Conservation (phyloP, 495 filamentous ascomycete species). For the Glonium stellatum region DNA sequence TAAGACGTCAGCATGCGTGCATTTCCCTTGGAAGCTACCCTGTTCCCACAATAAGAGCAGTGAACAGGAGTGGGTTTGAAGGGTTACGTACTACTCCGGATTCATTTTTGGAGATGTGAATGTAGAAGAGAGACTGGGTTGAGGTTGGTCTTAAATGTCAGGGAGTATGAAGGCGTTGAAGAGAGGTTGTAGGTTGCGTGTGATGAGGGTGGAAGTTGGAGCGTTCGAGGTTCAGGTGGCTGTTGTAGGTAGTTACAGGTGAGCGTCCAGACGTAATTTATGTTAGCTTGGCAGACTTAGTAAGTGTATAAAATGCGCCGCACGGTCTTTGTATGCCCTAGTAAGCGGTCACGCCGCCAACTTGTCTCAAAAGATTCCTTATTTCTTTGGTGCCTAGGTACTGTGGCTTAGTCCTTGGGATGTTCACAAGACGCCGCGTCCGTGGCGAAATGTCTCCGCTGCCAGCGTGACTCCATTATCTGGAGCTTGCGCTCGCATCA, state of each 20-base stretch:
- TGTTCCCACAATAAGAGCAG: neutral
- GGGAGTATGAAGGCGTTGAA: neutral
- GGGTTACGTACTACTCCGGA: slow-evolving; percentile 34
- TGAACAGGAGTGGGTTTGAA: slow-evolving; percentile 8
- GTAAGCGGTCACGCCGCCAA: too few species aligned
- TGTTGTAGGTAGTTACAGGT: neutral
- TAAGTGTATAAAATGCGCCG: neutral
- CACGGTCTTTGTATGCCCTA: neutral
- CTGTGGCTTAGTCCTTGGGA: too few species aligned
- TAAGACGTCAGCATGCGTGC: slow-evolving; percentile 11
- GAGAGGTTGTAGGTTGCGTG: slow-evolving; percentile 1
- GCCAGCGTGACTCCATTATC: too few species aligned
- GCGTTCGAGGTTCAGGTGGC: slow-evolving; percentile 1
- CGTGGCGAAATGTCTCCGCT: too few species aligned
- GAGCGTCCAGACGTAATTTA: neutral
- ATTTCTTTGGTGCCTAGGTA: too few species aligned
- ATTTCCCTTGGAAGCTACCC: neutral
- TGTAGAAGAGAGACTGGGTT: neutral
- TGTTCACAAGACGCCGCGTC: too few species aligned
- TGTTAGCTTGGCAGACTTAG: neutral
- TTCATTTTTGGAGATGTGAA: slow-evolving; percentile 25
- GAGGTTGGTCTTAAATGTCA: neutral
- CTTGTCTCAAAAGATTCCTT: too few species aligned
- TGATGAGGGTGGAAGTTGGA: neutral
- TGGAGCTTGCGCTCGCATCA: too few species aligned